Evolutionary conservation across 129 eudicot species (phyloP), one percentile per base, ranked within the genome.

Genomic region (Tanacetum coccineum): DNA sequence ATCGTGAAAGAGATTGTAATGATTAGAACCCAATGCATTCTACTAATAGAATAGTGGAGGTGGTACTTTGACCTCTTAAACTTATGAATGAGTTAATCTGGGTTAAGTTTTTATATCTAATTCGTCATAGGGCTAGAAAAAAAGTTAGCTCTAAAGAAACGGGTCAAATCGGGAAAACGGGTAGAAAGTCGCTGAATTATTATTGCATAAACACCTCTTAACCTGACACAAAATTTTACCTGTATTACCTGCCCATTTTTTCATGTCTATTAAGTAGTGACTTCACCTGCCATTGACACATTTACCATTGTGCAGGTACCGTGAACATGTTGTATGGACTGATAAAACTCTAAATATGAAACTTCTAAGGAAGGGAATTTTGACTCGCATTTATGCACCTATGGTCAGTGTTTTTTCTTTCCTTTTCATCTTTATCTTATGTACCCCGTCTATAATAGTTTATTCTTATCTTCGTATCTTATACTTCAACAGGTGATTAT

Each of bases 261-360:
- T 32, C 30, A 30, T 47, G 13, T 66, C 25, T 10, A 49, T 49
- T n/a, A 46, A 49, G 28, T 9, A 11, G 39, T 53, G 13, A 20
- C 9, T n/a, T 44, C 19, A 42, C 30, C 8, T 22, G 59, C 54
- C 53, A 13, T 49, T 59, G 55, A 75, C 46, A 44, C 50, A 4
- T 50, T 67, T 70, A 54, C 30, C 25, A 19, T 65, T 42, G 1
- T 76, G 4, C 53, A 83, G 93, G 93, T 86, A 86, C 51, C 81
- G 81, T 42, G 93, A 86, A 51, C 93, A 83, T 62, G 84, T 86
- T 64, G 93, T 86, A 25, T 86, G 88, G 93, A 75, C 81, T 0
- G 84, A 86, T 51, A 67, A 80, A 62, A 56, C 66, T 65, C 55
- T 86, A 59, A 86, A 78, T 64, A 26, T 40, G 67, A 86, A 78